Evolutionary conservation across 1,139 yeast species (phyloP).

Genomic region (Hyphopichia burtonii): DNA sequence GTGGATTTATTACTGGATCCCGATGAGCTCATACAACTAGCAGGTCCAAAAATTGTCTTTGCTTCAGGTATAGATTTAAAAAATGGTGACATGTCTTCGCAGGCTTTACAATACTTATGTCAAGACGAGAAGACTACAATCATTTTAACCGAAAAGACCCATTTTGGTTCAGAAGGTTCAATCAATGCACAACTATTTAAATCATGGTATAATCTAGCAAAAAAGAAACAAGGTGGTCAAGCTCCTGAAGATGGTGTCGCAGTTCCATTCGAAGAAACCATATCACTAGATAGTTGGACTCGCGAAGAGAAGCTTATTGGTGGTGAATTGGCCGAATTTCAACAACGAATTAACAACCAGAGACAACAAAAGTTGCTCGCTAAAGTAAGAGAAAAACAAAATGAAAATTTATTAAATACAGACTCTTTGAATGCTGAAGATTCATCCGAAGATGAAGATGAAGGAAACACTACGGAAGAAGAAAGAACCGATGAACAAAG

Average conservation of each 20-base stretch:
- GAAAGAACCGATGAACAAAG: slow-evolving; percentile 11
- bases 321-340: slow-evolving; percentile 49
- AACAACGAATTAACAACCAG: slow-evolving; percentile 40
- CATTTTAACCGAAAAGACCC: slow-evolving; percentile 65
- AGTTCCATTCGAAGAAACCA: slow-evolving; percentile 48
- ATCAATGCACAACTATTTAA: slow-evolving; percentile 43
- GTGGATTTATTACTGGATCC: slow-evolving; percentile 57
- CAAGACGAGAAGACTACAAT: slow-evolving; percentile 66
- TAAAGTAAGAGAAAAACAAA: slow-evolving; percentile 56
- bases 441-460: slow-evolving; percentile 41
- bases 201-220: slow-evolving; percentile 54
- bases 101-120: slow-evolving; percentile 59
- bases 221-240: slow-evolving; percentile 35
- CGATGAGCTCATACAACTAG: slow-evolving; percentile 51
- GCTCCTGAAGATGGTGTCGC: slow-evolving; percentile 56
- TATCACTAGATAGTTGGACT: slow-evolving; percentile 30
- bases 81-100: slow-evolving; percentile 61
- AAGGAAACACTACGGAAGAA: slow-evolving; percentile 20
- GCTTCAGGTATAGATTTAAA: slow-evolving; percentile 73
- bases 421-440: slow-evolving; percentile 38
- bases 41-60: slow-evolving; percentile 80
- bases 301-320: slow-evolving; percentile 53
- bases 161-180: slow-evolving; percentile 26
- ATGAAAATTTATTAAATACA: slow-evolving; percentile 51
- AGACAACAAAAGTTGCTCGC: slow-evolving; percentile 49